Evolutionary conservation across 202 grass and related monocot species (phyloP), one percentile per base, ranked within the genome.

Genomic region (Setaria viridis): DNA sequence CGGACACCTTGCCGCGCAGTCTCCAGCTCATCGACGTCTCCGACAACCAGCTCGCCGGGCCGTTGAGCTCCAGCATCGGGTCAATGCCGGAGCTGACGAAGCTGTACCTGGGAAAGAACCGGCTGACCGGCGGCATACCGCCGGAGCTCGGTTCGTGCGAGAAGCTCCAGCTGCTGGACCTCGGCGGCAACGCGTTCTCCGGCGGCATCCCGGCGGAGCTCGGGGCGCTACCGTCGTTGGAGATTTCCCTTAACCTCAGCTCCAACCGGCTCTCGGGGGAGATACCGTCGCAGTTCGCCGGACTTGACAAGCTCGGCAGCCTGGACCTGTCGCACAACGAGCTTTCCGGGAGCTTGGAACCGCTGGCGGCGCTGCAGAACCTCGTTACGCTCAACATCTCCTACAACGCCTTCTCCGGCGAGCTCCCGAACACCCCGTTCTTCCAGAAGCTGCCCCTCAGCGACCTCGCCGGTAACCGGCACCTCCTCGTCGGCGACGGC

Each of bases 221-320:
- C 6, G 94, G 92, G 43, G 68, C 54, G 47, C 92, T 97, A 2
- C 92, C 87, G 0, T 86, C 89, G 2, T 53, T 99, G 58, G 97
- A 96, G 60, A 99, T 99, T 30, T 90, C 97, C 1, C 94, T 99
- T 2, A 99, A 99, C 71, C 92, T 99, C 34, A 99, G 97, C 50
- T 84, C 65, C 73, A 99, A 99, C 80, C 76, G 53, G 34, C 90
- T 99, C 16, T 85, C 97, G 11, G 92, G 97, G 0, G 87, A 94
- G 59, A 94, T 99, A 25, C 97, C 97, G 13, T 17, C 73, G 4
- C 63, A 91, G 21, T 90, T 99, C 74, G 87, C 90, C 10, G 78
- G 80, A 7, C 93, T 99, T 15, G 92, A 62, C n/a, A 99, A 97
- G 89, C 97, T 99, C 19, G 89, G 90, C 37, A 91, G 85, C 73